phyloP scores from a whole-genome alignment of 2,329 filamentous ascomycete species.

The Aspergillus arachidicola region DNA sequence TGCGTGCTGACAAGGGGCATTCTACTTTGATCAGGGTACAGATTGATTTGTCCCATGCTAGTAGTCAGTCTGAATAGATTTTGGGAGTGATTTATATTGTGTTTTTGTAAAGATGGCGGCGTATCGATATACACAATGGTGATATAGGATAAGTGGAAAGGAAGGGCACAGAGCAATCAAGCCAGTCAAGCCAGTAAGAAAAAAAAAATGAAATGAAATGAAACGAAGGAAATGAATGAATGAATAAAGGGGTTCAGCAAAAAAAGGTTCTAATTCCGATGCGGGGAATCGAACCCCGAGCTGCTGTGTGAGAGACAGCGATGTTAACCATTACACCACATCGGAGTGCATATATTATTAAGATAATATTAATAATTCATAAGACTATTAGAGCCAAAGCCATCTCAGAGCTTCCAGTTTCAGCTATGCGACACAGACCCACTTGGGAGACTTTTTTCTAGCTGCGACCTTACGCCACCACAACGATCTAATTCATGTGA shows the following conservation, averaged over 20 bases:
- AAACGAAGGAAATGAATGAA: neutral
- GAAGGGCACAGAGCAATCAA: no score
- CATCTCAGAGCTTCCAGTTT: slow-evolving; percentile 14
- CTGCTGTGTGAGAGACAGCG: slow-evolving; percentile 3
- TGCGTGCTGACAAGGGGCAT: neutral
- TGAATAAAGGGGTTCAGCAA: neutral
- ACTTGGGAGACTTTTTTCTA: neutral
- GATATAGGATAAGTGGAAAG: neutral
- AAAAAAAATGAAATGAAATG: neutral
- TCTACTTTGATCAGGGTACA: neutral
- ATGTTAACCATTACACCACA: slow-evolving; percentile 3
- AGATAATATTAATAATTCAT: neutral
- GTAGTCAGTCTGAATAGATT: neutral
- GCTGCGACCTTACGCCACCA: neutral
- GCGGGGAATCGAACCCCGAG: slow-evolving; percentile 4
- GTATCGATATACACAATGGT: neutral
- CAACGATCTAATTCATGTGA: neutral
- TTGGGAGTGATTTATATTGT: neutral
- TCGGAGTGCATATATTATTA: neutral
- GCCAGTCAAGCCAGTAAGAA: neutral
- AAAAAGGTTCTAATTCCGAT: neutral
- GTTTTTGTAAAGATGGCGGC: neutral
- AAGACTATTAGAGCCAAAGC: neutral
- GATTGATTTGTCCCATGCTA: neutral
- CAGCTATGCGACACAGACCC: slow-evolving; percentile 6